Conservation (phyloP, 163 green algal species). For the Scenedesmus sp. region DNA sequence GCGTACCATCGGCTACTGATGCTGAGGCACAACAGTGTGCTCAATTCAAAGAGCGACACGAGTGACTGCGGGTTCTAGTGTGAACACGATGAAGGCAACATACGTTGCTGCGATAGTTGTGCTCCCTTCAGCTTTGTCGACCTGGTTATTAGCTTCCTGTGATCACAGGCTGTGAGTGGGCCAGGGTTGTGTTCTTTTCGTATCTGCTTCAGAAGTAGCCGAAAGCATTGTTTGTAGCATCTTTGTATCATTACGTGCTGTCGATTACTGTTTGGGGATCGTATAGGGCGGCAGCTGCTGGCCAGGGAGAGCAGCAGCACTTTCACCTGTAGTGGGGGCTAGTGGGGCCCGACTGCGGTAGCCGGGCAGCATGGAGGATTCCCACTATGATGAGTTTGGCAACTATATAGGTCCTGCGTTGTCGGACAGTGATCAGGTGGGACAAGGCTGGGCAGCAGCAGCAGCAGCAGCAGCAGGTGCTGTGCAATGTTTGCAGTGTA, state of each 20-base stretch:
- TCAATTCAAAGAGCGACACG: neutral
- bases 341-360: neutral
- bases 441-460: neutral
- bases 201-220: neutral
- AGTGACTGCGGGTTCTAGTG: constrained; percentile 14
- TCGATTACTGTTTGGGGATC: neutral
- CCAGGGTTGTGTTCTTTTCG: neutral
- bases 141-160: neutral
- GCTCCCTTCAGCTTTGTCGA: neutral
- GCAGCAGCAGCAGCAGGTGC: constrained; percentile 14
- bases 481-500: neutral
- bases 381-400: constrained; percentile 99
- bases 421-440: constrained; percentile 84
- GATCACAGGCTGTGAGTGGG: neutral
- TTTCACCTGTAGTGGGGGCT: neutral
- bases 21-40: neutral
- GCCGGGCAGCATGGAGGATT: constrained; percentile 81
- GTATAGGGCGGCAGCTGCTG: neutral
- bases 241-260: neutral
- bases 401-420: constrained; percentile 98
- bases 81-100: neutral
- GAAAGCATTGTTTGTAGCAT: neutral
- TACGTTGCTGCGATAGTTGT: neutral
- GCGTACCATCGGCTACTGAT: neutral
- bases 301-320: constrained; percentile 13